Base-by-base conservation (phyloP, 1,139 yeast species). In the Kluyveromyces marxianus region DNA sequence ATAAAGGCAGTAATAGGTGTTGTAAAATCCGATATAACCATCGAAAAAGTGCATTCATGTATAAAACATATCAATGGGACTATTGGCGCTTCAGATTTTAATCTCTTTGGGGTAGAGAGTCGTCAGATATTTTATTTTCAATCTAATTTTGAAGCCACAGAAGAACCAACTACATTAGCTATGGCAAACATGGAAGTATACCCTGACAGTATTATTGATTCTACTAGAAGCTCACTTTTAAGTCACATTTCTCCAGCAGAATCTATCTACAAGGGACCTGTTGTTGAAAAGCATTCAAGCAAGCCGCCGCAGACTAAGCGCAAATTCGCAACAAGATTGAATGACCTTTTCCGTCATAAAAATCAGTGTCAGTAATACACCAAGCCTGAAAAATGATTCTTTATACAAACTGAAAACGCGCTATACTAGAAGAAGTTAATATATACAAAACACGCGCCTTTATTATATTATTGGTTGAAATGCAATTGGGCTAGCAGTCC, bases 51-150 rank as follows among this genome's bases (percentile, higher is more conserved):
- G 21, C 42, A 39, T 25, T 25, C 7, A 14, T 25, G 31, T 25
- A 39, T 39, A 7, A 39, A 39, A 24, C 42, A 39, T 39, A 27
- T 39, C 5, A 39, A 39, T 8, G 31, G 31, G 3, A 39, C 42
- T 6, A 32, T 39, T 24, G 42, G 31, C 7, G 42, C 37, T 25
- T 39, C 42, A 8, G 42, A 39, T 39, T 39, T 39, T 25, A 33
- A 39, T n/a, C 21, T 39, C 31, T 39, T 39, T 33, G 42, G 35
- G 4, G 24, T 25, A n/a, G 37, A 39, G 25, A 39, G 42, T n/a
- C 32, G 25, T 25, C 42, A 21, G 21, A 39, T 39, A 25, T 39
- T 39, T 24, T 39, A 39, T 14, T 39, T 39, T 27, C 25, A 39
- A 26, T 26, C 42, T 8, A 6, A 25, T 7, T 39, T 32, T 24